These are phyloP conservation scores for Termitomyces sp. DNA, from an alignment of 768 basidiomycete genomes.

Conservation along the genomic window DNA sequence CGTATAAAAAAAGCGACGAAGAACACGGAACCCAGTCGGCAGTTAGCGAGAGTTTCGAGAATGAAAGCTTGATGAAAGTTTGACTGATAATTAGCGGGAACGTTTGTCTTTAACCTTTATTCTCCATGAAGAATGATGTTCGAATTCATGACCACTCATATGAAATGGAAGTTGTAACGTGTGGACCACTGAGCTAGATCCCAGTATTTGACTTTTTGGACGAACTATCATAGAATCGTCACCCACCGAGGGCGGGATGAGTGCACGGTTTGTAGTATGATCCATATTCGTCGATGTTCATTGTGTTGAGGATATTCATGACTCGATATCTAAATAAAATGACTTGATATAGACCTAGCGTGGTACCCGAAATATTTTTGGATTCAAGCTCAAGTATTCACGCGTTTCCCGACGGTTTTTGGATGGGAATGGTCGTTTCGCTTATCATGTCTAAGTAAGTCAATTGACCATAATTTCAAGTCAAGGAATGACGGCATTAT, in stretches of 20 bases:
- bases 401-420: no score
- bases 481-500: neutral
- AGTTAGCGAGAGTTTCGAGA: neutral
- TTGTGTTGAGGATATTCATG: no score
- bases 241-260: no score
- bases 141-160: neutral
- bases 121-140: neutral
- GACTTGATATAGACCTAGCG: no score
- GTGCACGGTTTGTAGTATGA: neutral
- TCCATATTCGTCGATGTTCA: no score
- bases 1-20: neutral
- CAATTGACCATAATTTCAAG: neutral
- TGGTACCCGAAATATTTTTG: neutral
- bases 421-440: no score
- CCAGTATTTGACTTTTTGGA: neutral
- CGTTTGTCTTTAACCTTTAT: neutral
- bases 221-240: no score
- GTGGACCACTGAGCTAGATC: neutral
- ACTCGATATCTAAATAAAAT: no score
- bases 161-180: no score
- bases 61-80: neutral
- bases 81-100: neutral
- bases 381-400: neutral
- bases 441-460: neutral
- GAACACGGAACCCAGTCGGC: neutral